Evolutionary conservation across 192 early-diverging fungal species (phyloP).

Genomic region (Podila minutissima): DNA sequence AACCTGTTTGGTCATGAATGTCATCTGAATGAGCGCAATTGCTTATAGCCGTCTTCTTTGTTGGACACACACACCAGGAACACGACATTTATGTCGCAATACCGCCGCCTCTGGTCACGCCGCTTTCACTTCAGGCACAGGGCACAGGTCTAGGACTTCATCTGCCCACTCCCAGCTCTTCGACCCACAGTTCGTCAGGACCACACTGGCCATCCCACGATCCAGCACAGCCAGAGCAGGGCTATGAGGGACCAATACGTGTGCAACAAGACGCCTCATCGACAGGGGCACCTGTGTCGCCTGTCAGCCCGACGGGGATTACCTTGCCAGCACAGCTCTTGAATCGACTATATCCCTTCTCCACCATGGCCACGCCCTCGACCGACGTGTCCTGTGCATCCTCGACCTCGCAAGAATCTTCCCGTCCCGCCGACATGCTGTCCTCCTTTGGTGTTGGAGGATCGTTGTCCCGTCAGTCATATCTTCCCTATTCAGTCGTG

Average conservation of each 20-base stretch:
- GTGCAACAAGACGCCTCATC: background rate
- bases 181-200: slow-evolving; percentile 12
- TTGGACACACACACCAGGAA: background rate
- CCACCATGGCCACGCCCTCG: slow-evolving; percentile 7
- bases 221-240: background rate
- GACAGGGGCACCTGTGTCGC: background rate
- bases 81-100: slow-evolving; percentile 29
- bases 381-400: slow-evolving; percentile 10
- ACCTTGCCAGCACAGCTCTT: slow-evolving; percentile 19
- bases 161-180: slow-evolving; percentile 22
- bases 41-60: background rate
- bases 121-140: slow-evolving; percentile 18
- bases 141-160: slow-evolving; percentile 6
- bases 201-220: slow-evolving; percentile 15
- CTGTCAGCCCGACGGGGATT: background rate
- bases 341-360: slow-evolving; percentile 35
- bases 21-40: background rate
- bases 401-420: background rate
- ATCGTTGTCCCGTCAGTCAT: background rate
- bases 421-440: background rate
- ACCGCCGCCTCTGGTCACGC: slow-evolving; percentile 26
- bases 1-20: background rate
- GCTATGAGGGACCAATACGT: background rate
- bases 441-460: slow-evolving; percentile 1
- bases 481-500: background rate